Percentiles rank a stretch among this genome's conserved stretches.
Evolutionary conservation across 345 rosid species (phyloP).

Genomic region (Pelargonium nanum): DNA sequence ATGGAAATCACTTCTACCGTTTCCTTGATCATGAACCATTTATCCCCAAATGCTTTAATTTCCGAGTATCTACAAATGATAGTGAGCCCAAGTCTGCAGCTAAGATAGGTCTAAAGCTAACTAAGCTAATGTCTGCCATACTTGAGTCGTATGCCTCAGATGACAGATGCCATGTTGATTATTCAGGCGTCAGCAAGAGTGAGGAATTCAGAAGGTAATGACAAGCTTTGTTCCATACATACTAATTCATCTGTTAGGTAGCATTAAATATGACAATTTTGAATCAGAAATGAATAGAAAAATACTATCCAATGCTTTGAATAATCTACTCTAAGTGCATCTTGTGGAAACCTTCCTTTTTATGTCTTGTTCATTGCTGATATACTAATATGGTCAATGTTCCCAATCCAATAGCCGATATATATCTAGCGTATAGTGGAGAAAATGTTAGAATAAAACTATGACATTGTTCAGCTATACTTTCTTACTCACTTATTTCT

Average conservation of each 20-base stretch:
- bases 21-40: conserved; percentile 80
- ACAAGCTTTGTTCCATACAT: neutral
- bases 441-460: too few relatives aligned
- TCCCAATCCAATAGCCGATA: too few relatives aligned
- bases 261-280: too few relatives aligned
- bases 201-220: conserved; percentile 83
- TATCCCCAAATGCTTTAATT: conserved; percentile 55
- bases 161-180: conserved; percentile 53
- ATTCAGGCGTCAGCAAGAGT: conserved; percentile 44
- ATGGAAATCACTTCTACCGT: conserved; percentile 72
- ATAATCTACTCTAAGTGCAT: too few relatives aligned
- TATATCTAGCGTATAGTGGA: too few relatives aligned
- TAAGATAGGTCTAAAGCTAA: conserved; percentile 32
- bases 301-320: too few relatives aligned
- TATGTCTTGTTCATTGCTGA: too few relatives aligned
- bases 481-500: too few relatives aligned
- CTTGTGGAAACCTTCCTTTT: too few relatives aligned
- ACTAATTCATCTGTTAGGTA: neutral
- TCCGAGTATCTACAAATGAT: conserved; percentile 50
- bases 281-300: too few relatives aligned
- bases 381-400: too few relatives aligned
- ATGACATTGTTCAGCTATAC: too few relatives aligned
- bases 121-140: conserved; percentile 71
- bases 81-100: conserved; percentile 45
- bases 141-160: conserved; percentile 63